A percentile compares a stretch with the other conserved stretches of the same genome.
Conservation (phyloP, 805 yeast genomes). For the Yarrowia bubula region DNA sequence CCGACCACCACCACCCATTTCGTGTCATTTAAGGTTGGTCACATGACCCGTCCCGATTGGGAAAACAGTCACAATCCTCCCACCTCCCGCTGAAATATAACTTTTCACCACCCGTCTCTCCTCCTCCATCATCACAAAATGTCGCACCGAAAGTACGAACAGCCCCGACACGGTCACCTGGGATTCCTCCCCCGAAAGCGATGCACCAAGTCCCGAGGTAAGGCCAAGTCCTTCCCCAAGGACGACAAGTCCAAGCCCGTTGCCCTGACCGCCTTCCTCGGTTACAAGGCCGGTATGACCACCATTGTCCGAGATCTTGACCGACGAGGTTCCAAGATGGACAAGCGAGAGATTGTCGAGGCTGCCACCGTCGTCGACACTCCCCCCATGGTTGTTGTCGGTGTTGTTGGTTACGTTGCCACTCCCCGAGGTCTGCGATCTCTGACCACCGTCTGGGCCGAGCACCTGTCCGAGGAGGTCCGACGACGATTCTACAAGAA, state of each 20-base stretch:
- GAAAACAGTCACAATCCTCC: constrained; percentile 1
- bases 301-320: constrained; percentile 99
- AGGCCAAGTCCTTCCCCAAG: constrained; percentile 99
- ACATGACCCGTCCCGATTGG: background rate
- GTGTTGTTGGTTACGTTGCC: constrained; percentile 99
- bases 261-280: constrained; percentile 98
- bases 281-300: constrained; percentile 99
- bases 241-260: constrained; percentile 97
- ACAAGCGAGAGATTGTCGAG: constrained; percentile 99
- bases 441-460: constrained; percentile 99
- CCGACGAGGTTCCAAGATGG: constrained; percentile 99
- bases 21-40: background rate
- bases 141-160: constrained; percentile 99
- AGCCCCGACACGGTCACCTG: constrained; percentile 99
- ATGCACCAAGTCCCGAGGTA: constrained; percentile 97
- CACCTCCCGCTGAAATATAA: background rate
- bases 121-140: constrained; percentile 44
- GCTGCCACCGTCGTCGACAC: constrained; percentile 99
- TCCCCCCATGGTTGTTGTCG: constrained; percentile 98
- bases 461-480: constrained; percentile 98
- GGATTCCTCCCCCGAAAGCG: constrained; percentile 99
- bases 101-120: background rate
- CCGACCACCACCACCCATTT: too few relatives aligned
- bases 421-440: constrained; percentile 99
- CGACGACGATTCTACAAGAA: constrained; percentile 99